phyloP scores from a whole-genome alignment of 106 monocot genomes.

The Dendrobium huoshanense region DNA sequence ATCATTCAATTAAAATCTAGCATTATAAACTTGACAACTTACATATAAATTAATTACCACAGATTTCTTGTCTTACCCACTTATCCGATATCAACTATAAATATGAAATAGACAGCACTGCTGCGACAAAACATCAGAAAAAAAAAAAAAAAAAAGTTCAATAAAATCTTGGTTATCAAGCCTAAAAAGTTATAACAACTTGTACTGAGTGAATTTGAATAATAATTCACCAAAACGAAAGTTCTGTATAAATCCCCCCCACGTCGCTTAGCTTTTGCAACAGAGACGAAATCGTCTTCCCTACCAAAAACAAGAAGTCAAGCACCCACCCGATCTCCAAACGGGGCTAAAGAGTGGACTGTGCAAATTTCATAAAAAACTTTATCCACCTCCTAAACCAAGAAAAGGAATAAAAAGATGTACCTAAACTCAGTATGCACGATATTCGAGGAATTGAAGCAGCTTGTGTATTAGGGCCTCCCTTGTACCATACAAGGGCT shows the following conservation, averaged over 20 bases:
- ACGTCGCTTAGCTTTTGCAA: neutral
- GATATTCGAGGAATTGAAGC: slow-evolving; percentile 55
- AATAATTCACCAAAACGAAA: neutral
- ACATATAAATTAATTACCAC: too few species aligned
- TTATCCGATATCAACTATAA: too few species aligned
- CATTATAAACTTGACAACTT: too few species aligned
- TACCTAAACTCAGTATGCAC: slow-evolving; percentile 31
- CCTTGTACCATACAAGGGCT: slow-evolving; percentile 64
- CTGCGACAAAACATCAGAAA: too few species aligned
- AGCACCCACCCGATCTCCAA: neutral
- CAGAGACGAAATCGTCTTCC: neutral
- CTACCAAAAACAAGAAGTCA: neutral
- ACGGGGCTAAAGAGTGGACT: neutral
- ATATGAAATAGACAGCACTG: too few species aligned
- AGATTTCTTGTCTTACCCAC: too few species aligned
- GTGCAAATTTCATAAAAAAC: neutral
- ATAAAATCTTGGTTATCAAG: neutral
- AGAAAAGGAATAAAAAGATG: neutral
- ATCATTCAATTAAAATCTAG: too few species aligned
- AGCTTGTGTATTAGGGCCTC: slow-evolving; percentile 75
- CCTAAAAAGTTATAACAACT: neutral
- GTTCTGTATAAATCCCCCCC: neutral
- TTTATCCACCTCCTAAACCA: neutral
- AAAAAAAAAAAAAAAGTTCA: too few species aligned
- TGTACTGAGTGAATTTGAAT: neutral